These are phyloP conservation scores for Psilocybe azurescens DNA, from an alignment of 768 basidiomycete species.

Conservation along the genomic window DNA sequence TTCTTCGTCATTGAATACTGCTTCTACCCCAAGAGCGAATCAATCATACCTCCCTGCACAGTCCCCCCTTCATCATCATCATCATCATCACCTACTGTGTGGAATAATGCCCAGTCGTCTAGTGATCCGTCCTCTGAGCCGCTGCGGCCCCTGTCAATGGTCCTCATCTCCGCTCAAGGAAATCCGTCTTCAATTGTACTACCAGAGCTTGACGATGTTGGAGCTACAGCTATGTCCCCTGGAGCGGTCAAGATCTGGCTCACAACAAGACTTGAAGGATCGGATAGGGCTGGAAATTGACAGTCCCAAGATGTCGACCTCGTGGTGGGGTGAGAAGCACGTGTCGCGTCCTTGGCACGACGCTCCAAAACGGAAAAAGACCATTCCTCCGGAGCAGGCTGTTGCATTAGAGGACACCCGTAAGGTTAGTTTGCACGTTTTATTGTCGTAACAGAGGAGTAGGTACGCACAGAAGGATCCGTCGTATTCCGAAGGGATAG, in stretches of 20 bases:
- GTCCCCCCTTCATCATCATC: not conserved
- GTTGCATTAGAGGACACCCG: constrained; percentile 43
- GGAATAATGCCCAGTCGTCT: not conserved
- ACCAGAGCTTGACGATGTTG: constrained; percentile 16
- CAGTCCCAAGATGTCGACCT: constrained; percentile 24
- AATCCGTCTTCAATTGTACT: constrained; percentile 16
- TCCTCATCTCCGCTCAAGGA: constrained; percentile 7
- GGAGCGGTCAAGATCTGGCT: constrained; percentile 28
- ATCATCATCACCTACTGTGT: not conserved
- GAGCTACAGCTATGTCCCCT: constrained; percentile 23
- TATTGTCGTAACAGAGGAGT: not conserved
- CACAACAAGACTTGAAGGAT: constrained; percentile 12
- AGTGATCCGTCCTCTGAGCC: constrained; percentile 3
- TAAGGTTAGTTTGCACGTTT: constrained; percentile 27
- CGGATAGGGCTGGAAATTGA: constrained; percentile 14
- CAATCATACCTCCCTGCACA: not conserved
- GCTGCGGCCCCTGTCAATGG: constrained; percentile 17
- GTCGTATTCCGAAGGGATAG: constrained; percentile 4
- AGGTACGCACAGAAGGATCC: not conserved
- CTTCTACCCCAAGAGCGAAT: constrained; percentile 11
- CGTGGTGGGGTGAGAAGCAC: constrained; percentile 32
- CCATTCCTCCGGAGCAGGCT: constrained; percentile 43
- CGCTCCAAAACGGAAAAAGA: constrained; percentile 35
- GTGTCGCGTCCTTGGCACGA: constrained; percentile 35
- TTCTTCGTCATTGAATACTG: constrained; percentile 22